Conservation (phyloP, 106 monocot genomes). For the Platanthera zijinensis region DNA sequence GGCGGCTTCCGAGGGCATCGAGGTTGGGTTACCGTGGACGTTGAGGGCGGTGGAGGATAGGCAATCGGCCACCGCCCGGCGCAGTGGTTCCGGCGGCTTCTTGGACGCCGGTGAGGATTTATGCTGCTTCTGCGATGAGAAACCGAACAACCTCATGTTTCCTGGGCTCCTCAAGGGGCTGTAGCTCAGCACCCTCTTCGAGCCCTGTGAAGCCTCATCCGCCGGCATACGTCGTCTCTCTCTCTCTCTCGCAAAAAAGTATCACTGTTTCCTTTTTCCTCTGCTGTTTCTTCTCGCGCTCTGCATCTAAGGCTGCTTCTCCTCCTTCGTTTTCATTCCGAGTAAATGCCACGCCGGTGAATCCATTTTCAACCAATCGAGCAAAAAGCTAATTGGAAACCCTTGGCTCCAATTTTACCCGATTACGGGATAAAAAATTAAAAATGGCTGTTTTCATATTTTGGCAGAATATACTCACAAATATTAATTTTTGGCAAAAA, state of each 20-base stretch:
- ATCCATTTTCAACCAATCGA: neutral
- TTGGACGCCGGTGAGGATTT: conserved; percentile 13
- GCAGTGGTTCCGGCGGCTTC: conserved; percentile 58
- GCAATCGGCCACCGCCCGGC: conserved; percentile 56
- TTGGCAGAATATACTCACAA: too few species aligned
- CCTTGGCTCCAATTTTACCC: too few species aligned
- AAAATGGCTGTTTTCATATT: too few species aligned
- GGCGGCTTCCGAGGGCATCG: conserved; percentile 26
- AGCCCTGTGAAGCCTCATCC: conserved; percentile 20
- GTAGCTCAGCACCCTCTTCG: conserved; percentile 23
- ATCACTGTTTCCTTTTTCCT: neutral
- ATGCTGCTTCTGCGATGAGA: conserved; percentile 16
- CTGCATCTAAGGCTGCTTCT: neutral
- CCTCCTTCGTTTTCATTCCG: neutral
- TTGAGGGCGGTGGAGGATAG: conserved; percentile 34
- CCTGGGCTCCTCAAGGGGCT: conserved; percentile 31
- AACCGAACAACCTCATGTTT: conserved; percentile 21
- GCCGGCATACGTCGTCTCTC: conserved; percentile 19
- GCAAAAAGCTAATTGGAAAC: neutral
- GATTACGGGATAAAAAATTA: too few species aligned
- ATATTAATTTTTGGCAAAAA: too few species aligned
- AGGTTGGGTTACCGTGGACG: conserved; percentile 25
- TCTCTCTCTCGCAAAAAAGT: neutral
- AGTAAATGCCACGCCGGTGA: neutral
- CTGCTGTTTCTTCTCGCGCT: neutral